Percentiles rank a stretch among this genome's conserved stretches.
phyloP scores from a whole-genome alignment of 805 yeast species.

The Kluyveromyces nonfermentans region DNA sequence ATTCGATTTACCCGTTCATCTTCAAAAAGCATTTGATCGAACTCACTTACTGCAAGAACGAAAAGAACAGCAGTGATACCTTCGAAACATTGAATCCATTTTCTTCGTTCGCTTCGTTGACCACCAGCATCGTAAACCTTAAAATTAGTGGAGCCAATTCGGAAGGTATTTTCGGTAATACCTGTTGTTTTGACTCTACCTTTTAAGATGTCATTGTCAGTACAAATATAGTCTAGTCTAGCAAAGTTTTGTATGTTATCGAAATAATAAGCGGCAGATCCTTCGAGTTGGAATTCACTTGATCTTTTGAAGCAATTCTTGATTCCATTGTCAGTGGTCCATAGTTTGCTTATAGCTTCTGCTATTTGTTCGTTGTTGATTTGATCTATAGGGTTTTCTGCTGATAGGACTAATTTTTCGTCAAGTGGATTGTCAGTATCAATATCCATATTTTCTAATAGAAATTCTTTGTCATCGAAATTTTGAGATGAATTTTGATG shows the following conservation, averaged over 20 bases:
- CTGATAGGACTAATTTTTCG: not conserved
- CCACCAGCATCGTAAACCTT: slow-evolving; percentile 95
- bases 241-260: slow-evolving; percentile 61
- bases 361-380: slow-evolving; percentile 50
- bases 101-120: slow-evolving; percentile 80
- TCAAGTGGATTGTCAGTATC: not conserved
- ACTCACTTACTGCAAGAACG: slow-evolving; percentile 84
- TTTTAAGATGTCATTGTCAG: slow-evolving; percentile 74
- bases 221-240: slow-evolving; percentile 53
- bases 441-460: not conserved
- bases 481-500: not conserved
- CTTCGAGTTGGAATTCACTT: slow-evolving; percentile 77
- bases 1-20: slow-evolving; percentile 83
- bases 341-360: slow-evolving; percentile 53
- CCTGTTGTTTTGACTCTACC: slow-evolving; percentile 96
- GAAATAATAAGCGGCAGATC: slow-evolving; percentile 74
- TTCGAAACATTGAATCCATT: slow-evolving; percentile 93
- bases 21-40: slow-evolving; percentile 85
- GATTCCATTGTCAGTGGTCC: slow-evolving; percentile 67
- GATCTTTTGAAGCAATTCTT: slow-evolving; percentile 46
- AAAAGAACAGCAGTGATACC: slow-evolving; percentile 81
- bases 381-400: not conserved
- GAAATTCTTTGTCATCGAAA: not conserved
- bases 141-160: slow-evolving; percentile 54
- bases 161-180: slow-evolving; percentile 76